Evolutionary conservation across 1,284 basidiomycete genomes (phyloP).

Genomic region (Salmacisia buchloeana): DNA sequence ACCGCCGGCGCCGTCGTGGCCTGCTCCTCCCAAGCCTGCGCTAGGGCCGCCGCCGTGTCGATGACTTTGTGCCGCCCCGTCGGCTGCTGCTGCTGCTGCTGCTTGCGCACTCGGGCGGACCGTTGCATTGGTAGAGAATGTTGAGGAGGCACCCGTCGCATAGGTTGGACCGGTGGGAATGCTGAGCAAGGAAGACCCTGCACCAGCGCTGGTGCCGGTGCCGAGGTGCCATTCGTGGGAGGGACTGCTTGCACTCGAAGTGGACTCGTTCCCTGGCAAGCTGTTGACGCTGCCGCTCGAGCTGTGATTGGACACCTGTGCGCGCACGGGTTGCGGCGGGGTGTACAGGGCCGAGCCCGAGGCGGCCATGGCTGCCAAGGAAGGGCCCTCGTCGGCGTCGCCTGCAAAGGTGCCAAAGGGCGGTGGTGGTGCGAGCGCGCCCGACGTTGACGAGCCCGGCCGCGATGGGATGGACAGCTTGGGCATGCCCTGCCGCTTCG

Average conservation of each 20-base stretch:
- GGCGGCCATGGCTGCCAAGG: not conserved
- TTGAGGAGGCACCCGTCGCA: conserved; percentile 9
- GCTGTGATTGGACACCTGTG: not conserved
- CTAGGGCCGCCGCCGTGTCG: not conserved
- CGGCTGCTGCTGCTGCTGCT: not conserved
- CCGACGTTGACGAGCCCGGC: conserved; percentile 10
- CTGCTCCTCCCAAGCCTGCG: conserved; percentile 15
- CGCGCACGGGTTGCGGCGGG: not conserved
- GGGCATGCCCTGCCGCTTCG: conserved; percentile 40
- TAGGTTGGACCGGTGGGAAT: not conserved
- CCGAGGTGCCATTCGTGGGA: conserved; percentile 4
- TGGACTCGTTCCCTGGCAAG: not conserved
- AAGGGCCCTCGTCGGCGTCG: conserved; percentile 9
- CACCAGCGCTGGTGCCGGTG: not conserved
- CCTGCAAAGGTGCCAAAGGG: not conserved
- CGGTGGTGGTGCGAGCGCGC: not conserved
- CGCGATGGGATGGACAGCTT: conserved; percentile 35
- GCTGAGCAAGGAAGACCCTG: not conserved
- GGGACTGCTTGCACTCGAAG: not conserved
- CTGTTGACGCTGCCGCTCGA: not conserved
- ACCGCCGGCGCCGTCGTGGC: conserved; percentile 25
- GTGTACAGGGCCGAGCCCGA: no score
- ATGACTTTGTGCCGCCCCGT: not conserved
- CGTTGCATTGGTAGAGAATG: conserved; percentile 14
- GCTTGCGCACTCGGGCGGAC: not conserved